Base-by-base conservation (phyloP, 345 rosid species). In the Jatropha curcas region DNA sequence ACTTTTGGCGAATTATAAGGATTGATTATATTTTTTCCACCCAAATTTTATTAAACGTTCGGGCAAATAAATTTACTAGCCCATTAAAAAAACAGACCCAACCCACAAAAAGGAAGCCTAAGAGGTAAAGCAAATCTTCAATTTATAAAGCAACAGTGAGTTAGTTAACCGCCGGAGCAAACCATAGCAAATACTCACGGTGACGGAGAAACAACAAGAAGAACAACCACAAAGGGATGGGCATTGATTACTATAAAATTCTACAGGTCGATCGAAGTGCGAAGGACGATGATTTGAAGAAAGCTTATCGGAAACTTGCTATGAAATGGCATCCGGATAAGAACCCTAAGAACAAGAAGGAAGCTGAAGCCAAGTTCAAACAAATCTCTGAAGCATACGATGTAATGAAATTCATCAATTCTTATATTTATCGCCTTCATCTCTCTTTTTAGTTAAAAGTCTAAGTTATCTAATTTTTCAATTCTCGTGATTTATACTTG, bases 321-420 rank as follows among this genome's bases (percentile, higher is more conserved):
- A 92, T 92, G 97, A 92, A 88, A 37, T 90, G 94, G 97, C 97
- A 93, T 78, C 95, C 97, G 39, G 97, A 91, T 59, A 91, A 93
- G 83, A 93, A 91, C 84, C 97, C 93, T 82, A 90, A 75, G 75
- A 84, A 70, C 82, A 90, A 92, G 84, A 92, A 92, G 46, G 96
- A 86, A 9, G 96, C 97, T 57, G 96, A 92, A 75, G 87, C 96
- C 73, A 92, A 88, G 82, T 92, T 92, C 88, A 92, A 90, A 74
- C 89, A 92, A 88, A 90, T 90, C 88, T 90, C 97, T 67, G 97
- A 92, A 83, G 97, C 97, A 39, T 92, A 90, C 81, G 97, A 92
- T 77, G 97, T 92, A 86, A 33, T 33, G 19, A 7, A 7, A 4
- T 4, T 24, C 45, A 39, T 12, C 20, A 31, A n/a, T 16, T 60